A percentile compares a stretch with the other conserved stretches of the same genome.
These are phyloP conservation scores for Gastrodia elata DNA, from an alignment of 106 monocot species.

Conservation along the genomic window DNA sequence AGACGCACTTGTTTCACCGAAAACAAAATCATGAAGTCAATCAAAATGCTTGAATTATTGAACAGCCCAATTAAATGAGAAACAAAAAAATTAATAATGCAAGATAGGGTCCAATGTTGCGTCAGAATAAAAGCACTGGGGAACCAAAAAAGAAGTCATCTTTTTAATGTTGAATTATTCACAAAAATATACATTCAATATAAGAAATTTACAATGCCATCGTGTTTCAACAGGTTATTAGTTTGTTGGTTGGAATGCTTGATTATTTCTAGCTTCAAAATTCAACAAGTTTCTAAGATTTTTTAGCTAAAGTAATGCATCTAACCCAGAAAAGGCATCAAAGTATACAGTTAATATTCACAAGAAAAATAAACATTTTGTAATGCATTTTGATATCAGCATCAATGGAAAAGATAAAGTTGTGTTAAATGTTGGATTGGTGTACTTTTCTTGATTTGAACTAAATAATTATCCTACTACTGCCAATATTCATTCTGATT, in stretches of 20 bases:
- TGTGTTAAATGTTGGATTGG: neutral
- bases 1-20: neutral
- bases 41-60: neutral
- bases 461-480: neutral
- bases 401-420: neutral
- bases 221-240: neutral
- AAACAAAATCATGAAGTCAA: neutral
- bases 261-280: neutral
- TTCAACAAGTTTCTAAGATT: neutral
- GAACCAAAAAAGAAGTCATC: neutral
- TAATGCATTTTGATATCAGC: neutral
- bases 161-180: neutral
- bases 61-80: neutral
- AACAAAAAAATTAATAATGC: neutral
- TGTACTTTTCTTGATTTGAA: neutral
- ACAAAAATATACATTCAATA: no score
- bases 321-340: neutral
- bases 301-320: neutral
- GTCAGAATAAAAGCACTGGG: neutral
- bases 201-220: no score
- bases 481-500: neutral
- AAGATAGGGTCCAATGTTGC: neutral
- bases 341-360: neutral
- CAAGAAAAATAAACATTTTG: neutral
- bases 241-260: neutral